A percentile compares a stretch with the other conserved stretches of the same genome.
phyloP scores from a whole-genome alignment of 768 basidiomycete species.

The Lactarius indigo region DNA sequence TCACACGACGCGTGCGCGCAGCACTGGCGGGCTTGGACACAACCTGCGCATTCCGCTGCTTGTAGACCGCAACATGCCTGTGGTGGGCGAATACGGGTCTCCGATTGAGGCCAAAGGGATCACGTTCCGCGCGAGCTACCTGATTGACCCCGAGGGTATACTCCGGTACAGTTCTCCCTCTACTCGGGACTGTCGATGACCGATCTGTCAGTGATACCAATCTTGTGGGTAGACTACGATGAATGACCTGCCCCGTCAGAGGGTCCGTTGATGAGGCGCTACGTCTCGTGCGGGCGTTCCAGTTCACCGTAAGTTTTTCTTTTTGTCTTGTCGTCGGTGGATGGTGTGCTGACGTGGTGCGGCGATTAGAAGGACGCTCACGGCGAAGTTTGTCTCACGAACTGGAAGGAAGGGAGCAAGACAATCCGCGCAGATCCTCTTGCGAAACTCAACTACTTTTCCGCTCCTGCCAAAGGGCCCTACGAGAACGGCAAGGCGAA shows the following conservation, averaged over 20 bases:
- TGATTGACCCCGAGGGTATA: too few species aligned
- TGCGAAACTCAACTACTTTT: slow-evolving; percentile 73
- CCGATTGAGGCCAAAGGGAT: slow-evolving; percentile 86
- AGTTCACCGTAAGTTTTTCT: slow-evolving; percentile 61
- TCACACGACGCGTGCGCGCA: slow-evolving; percentile 83
- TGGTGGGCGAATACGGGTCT: slow-evolving; percentile 83
- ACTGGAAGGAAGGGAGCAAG: too few species aligned
- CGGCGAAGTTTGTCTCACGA: slow-evolving; percentile 91
- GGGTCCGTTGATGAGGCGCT: slow-evolving; percentile 92
- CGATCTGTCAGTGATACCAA: too few species aligned
- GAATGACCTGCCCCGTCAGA: slow-evolving; percentile 93
- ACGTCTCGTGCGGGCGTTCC: slow-evolving; percentile 89
- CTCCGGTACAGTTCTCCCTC: too few species aligned
- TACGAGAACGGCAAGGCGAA: too few species aligned
- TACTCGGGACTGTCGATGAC: too few species aligned
- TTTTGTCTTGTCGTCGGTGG: not conserved
- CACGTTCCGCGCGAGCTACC: slow-evolving; percentile 80
- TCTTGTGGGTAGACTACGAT: slow-evolving; percentile 73
- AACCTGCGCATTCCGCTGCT: slow-evolving; percentile 81
- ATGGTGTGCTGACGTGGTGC: not conserved
- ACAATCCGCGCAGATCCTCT: too few species aligned
- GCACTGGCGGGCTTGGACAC: slow-evolving; percentile 87
- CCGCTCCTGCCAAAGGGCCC: slow-evolving; percentile 26
- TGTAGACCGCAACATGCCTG: slow-evolving; percentile 74
- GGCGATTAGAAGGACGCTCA: slow-evolving; percentile 58